Percentiles rank a stretch among this genome's conserved stretches.
phyloP scores from a whole-genome alignment of 805 yeast genomes.

The Metschnikowia noctiluminum region DNA sequence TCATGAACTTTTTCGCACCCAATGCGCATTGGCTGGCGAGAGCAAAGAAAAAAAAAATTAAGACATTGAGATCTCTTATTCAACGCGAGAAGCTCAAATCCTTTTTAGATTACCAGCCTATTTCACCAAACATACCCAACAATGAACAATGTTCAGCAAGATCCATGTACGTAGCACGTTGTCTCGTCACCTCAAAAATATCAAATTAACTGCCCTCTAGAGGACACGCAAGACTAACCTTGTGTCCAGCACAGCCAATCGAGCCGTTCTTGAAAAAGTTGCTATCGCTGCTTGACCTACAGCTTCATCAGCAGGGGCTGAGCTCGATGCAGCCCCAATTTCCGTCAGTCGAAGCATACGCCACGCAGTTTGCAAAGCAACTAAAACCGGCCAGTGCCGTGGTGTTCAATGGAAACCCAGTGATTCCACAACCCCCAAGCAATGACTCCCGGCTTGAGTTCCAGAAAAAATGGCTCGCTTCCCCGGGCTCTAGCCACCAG shows the following conservation, averaged over 20 bases:
- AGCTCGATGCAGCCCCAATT: constrained; percentile 12
- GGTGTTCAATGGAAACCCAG: constrained; percentile 57
- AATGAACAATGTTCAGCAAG: constrained; percentile 15
- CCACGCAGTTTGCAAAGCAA: constrained; percentile 48
- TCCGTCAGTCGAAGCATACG: constrained; percentile 38
- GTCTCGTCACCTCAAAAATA: neutral
- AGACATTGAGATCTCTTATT: too few relatives aligned
- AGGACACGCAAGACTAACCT: constrained; percentile 5
- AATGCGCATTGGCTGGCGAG: too few relatives aligned
- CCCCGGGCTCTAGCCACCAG: constrained; percentile 60
- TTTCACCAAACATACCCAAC: neutral
- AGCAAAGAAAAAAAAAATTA: too few relatives aligned
- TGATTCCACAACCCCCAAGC: constrained; percentile 25
- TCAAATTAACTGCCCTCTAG: constrained; percentile 7
- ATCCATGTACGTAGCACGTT: constrained; percentile 19
- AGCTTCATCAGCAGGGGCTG: constrained; percentile 22
- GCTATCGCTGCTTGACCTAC: constrained; percentile 34
- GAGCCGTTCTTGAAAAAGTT: constrained; percentile 39
- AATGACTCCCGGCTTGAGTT: constrained; percentile 43
- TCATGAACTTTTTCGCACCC: too few relatives aligned
- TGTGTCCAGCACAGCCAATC: constrained; percentile 31
- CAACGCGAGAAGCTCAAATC: too few relatives aligned
- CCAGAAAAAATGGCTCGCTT: constrained; percentile 55
- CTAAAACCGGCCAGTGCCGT: constrained; percentile 51
- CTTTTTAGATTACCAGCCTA: neutral